A percentile compares a stretch with the other conserved stretches of the same genome.
Evolutionary conservation across 441 rosid species (phyloP).

Genomic region (Populus tomentosa): DNA sequence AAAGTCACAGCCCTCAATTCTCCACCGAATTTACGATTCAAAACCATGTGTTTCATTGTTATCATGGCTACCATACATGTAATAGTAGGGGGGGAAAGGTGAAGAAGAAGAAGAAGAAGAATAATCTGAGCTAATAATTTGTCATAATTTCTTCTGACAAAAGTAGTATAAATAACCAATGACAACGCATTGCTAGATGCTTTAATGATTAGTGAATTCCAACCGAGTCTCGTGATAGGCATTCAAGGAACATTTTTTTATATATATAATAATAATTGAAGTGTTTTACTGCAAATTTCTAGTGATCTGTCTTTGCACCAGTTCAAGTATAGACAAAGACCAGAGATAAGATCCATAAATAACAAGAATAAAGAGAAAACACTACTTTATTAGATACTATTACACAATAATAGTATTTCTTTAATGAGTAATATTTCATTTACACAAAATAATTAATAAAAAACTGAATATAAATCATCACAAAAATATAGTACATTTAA

Average conservation of each 20-base stretch:
- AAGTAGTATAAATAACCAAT: conserved; percentile 24
- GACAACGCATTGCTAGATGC: conserved; percentile 25
- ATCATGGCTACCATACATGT: not conserved
- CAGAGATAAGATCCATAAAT: too few species aligned
- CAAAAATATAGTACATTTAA: too few species aligned
- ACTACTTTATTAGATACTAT: too few species aligned
- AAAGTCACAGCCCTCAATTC: not conserved
- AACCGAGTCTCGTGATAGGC: conserved; percentile 1
- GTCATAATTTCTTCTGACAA: conserved; percentile 28
- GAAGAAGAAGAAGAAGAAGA: not conserved
- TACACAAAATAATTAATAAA: too few species aligned
- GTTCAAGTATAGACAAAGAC: too few species aligned
- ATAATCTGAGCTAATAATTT: conserved; percentile 15
- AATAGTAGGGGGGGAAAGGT: too few species aligned
- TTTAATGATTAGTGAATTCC: conserved; percentile 32
- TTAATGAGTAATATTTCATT: too few species aligned
- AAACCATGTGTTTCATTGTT: not conserved
- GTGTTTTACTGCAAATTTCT: too few species aligned
- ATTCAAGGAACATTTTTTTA: not conserved
- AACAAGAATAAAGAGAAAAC: too few species aligned
- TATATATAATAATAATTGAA: not conserved
- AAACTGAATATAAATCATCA: too few species aligned
- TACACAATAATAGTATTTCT: too few species aligned
- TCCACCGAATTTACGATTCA: conserved; percentile 7
- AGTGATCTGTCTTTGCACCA: too few species aligned